phyloP scores from a whole-genome alignment of 2,329 filamentous ascomycete species.

The Pestalotiopsis sp. region DNA sequence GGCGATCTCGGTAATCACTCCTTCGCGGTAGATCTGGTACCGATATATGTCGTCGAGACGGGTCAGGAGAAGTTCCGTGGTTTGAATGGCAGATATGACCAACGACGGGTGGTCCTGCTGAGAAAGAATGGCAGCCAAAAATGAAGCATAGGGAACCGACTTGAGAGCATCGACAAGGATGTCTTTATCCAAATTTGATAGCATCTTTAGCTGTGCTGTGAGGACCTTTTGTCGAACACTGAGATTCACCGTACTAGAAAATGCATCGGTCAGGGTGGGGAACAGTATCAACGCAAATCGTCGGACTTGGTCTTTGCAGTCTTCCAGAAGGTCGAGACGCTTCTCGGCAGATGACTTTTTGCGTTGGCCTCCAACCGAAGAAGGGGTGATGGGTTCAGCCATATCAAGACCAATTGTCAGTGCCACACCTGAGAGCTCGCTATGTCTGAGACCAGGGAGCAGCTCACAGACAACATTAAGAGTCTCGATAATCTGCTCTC shows the following conservation, averaged over 20 bases:
- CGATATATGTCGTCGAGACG: conserved; percentile 87
- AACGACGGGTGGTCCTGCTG: conserved; percentile 91
- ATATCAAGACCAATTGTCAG: conserved; percentile 31
- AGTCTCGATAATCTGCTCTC: conserved; percentile 96
- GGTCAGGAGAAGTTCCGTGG: conserved; percentile 83
- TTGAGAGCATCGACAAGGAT: conserved; percentile 86
- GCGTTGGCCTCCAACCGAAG: conserved; percentile 39
- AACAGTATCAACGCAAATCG: conserved; percentile 92
- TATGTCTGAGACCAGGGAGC: conserved; percentile 72
- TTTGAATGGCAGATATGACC: conserved; percentile 85
- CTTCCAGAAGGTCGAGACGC: conserved; percentile 76
- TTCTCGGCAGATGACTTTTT: conserved; percentile 73
- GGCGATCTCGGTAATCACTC: conserved; percentile 88
- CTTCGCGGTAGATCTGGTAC: conserved; percentile 96
- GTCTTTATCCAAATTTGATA: conserved; percentile 86
- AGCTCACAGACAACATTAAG: conserved; percentile 97
- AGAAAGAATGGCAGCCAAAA: conserved; percentile 90
- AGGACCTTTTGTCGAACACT: conserved; percentile 94
- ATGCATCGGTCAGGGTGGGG: conserved; percentile 93
- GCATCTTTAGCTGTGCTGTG: conserved; percentile 95
- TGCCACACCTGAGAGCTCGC: conserved; percentile 43
- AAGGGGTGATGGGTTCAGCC: conserved; percentile 42
- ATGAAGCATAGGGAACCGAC: conserved; percentile 92
- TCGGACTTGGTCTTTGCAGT: conserved; percentile 85
- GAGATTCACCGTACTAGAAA: conserved; percentile 95